Evolutionary conservation across 78 protist species (phyloP).

Genomic region (Acrasis kona): DNA sequence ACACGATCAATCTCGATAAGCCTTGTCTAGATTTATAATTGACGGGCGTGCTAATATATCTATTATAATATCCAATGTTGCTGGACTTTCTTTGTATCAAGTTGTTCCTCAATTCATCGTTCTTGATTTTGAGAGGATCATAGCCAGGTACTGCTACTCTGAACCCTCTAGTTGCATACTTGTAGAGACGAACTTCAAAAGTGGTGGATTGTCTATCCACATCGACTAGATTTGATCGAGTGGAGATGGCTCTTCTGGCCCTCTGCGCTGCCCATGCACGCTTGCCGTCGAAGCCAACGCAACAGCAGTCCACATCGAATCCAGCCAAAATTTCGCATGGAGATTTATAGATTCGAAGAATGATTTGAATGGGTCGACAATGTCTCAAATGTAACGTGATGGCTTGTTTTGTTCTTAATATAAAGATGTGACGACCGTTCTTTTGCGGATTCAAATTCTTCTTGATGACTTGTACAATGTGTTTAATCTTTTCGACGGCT

Average conservation of each 20-base stretch:
- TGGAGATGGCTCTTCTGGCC: not conserved
- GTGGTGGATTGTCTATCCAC: not conserved
- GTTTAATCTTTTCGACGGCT: not conserved
- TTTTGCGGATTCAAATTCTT: not conserved
- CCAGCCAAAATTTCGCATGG: conserved; percentile 3
- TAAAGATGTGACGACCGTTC: not conserved
- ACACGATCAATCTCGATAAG: too few relatives aligned
- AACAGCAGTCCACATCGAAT: conserved; percentile 19
- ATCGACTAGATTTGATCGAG: conserved; percentile 2
- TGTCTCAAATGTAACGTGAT: too few relatives aligned
- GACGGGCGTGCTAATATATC: too few relatives aligned
- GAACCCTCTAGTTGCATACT: conserved; percentile 33
- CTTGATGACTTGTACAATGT: not conserved
- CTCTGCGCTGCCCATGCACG: conserved; percentile 6
- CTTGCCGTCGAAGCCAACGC: conserved; percentile 15
- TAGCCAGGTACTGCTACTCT: conserved; percentile 14
- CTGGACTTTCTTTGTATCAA: too few relatives aligned
- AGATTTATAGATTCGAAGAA: conserved; percentile 5
- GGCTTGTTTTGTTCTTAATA: too few relatives aligned
- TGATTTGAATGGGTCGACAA: conserved; percentile 4
- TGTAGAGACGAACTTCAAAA: conserved; percentile 9
- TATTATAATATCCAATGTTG: too few relatives aligned
- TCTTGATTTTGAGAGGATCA: too few relatives aligned
- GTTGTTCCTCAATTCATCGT: too few relatives aligned
- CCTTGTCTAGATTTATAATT: too few relatives aligned